Evolutionary conservation across 2,329 filamentous ascomycete species (phyloP).

Genomic region (Colletotrichum musae): DNA sequence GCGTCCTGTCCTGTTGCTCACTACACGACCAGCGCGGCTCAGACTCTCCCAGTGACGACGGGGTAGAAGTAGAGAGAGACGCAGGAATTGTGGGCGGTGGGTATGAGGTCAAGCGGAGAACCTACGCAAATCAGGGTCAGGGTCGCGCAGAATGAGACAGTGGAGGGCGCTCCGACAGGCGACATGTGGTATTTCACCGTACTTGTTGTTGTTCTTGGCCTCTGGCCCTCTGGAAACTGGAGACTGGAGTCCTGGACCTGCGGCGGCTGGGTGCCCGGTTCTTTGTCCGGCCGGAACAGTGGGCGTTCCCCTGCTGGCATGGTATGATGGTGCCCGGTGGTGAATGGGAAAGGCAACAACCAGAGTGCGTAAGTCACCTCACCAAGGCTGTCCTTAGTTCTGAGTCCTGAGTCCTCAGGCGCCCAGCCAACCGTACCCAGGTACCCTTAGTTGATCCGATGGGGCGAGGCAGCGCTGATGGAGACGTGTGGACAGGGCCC

Average conservation of each 20-base stretch:
- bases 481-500: conserved; percentile 18
- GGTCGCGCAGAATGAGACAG: neutral
- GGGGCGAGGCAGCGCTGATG: conserved; percentile 35
- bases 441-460: conserved; percentile 26
- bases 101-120: conserved; percentile 17
- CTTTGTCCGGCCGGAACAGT: conserved; percentile 40
- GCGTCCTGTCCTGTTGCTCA: neutral
- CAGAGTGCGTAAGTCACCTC: conserved; percentile 21
- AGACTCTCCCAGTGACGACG: conserved; percentile 4
- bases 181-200: too few species aligned
- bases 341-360: conserved; percentile 28
- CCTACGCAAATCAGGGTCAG: conserved; percentile 14
- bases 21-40: neutral
- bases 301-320: conserved; percentile 33
- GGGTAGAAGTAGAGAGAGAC: neutral
- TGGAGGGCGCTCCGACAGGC: too few species aligned
- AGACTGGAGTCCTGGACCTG: neutral
- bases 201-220: too few species aligned
- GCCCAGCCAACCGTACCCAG: too few species aligned
- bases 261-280: neutral
- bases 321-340: neutral
- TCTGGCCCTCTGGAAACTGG: too few species aligned
- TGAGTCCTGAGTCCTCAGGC: neutral
- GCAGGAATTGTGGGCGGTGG: conserved; percentile 29
- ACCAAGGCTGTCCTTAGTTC: too few species aligned